A percentile compares a stretch with the other conserved stretches of the same genome.
These are phyloP conservation scores for Setaria italica DNA, from an alignment of 202 grass and related monocot genomes.

Conservation along the genomic window DNA sequence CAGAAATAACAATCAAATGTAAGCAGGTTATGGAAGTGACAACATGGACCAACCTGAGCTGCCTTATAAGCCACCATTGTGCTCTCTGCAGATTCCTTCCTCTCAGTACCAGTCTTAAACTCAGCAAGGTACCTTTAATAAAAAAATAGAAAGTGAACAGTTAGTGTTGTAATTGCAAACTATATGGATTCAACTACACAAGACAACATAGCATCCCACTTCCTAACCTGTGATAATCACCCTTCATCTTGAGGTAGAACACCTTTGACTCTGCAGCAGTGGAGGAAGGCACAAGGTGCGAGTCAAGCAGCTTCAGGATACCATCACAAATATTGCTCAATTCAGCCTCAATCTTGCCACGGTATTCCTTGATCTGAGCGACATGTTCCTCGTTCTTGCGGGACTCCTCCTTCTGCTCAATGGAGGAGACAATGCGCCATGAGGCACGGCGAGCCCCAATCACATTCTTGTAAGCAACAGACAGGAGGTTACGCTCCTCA, in stretches of 20 bases:
- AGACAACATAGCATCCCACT: not conserved
- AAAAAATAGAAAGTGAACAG: conserved; percentile 23
- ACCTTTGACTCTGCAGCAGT: conserved; percentile 73
- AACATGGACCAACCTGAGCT: conserved; percentile 59
- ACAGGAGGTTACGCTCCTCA: conserved; percentile 85
- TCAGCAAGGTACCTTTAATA: conserved; percentile 71
- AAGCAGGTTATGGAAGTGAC: not conserved
- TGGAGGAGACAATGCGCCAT: conserved; percentile 88
- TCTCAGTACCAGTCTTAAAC: conserved; percentile 68
- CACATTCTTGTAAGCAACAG: conserved; percentile 91
- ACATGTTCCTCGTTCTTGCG: conserved; percentile 78
- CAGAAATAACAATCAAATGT: not conserved
- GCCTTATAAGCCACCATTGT: conserved; percentile 75
- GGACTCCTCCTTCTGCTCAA: conserved; percentile 84
- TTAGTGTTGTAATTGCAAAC: not conserved
- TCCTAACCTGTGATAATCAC: conserved; percentile 86
- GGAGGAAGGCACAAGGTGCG: conserved; percentile 75
- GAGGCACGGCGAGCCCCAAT: conserved; percentile 84
- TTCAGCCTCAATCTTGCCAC: conserved; percentile 76
- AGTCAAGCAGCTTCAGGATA: conserved; percentile 76
- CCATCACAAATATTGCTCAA: conserved; percentile 79
- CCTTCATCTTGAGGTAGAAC: conserved; percentile 96
- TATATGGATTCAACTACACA: not conserved
- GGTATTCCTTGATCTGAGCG: conserved; percentile 68
- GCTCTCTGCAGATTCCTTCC: conserved; percentile 68